Percentiles rank a stretch among this genome's conserved stretches.
These are phyloP conservation scores for Annulohypoxylon maeteangense DNA, from an alignment of 495 filamentous ascomycete species.

Conservation along the genomic window DNA sequence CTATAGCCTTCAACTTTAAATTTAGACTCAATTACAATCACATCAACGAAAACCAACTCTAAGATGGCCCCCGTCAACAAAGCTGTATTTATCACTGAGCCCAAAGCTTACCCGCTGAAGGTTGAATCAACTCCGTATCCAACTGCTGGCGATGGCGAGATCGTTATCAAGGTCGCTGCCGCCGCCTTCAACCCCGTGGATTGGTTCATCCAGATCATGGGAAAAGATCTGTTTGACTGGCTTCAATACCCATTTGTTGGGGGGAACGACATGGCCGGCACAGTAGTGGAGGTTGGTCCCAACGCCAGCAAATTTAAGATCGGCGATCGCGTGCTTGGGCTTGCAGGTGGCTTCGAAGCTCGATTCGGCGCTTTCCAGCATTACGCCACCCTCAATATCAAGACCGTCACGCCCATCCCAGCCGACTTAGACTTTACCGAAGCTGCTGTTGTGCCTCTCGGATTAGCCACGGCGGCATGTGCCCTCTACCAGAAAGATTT, in stretches of 20 bases:
- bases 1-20: not conserved
- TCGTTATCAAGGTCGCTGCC: conserved; percentile 47
- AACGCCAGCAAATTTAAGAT: conserved; percentile 56
- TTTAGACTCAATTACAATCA: not conserved
- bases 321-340: conserved; percentile 58
- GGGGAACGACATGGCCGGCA: conserved; percentile 65
- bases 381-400: conserved; percentile 48
- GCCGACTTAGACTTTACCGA: conserved; percentile 51
- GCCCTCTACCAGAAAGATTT: conserved; percentile 56
- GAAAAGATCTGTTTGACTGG: conserved; percentile 35
- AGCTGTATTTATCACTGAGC: conserved; percentile 19
- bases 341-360: conserved; percentile 24
- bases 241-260: conserved; percentile 57
- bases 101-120: conserved; percentile 25
- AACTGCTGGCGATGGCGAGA: conserved; percentile 24
- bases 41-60: not conserved
- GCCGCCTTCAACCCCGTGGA: conserved; percentile 58
- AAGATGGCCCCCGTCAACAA: conserved; percentile 41
- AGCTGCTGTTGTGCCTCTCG: conserved; percentile 60
- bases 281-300: conserved; percentile 59
- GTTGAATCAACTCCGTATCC: conserved; percentile 31
- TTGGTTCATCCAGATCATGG: conserved; percentile 47
- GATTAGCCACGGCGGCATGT: conserved; percentile 58
- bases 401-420: conserved; percentile 50
- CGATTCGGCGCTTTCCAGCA: conserved; percentile 51